Evolutionary conservation across 306 rosid species (phyloP), one percentile per base, ranked within the genome.

Genomic region (Cicer pinnatifidum): DNA sequence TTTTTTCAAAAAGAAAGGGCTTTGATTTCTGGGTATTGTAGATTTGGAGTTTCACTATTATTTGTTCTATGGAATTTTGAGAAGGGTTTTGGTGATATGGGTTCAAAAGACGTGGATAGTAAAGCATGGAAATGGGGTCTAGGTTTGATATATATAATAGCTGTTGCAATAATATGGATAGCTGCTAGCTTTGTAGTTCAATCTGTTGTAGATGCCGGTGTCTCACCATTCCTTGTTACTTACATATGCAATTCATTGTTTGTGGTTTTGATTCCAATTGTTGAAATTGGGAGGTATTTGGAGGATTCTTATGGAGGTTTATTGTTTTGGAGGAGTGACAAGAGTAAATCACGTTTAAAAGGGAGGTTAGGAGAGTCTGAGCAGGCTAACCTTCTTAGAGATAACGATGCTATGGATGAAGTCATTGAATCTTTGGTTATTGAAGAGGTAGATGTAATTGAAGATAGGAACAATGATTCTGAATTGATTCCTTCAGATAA

Each of bases 181-280:
- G 96, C 99, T 85, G 99, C 99, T 41, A 91, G 99, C 78, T 91
- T 88, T 81, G 97, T 94, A 52, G 99, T 94, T 39, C 99, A 94
- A 82, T 91, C 97, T 15, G 99, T 91, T 69, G 96, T 94, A 33
- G 99, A 94, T 80, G 91, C 75, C 7, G 97, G 97, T 75, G 95
- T 91, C 11, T 86, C 99, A 46, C 97, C 99, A 5, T 94, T 94
- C 67, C 91, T 94, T 51, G 79, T 94, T 60, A 94, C 99, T 9
- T 94, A 94, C 76, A 81, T 89, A 37, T 94, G 99, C 90, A 94
- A 94, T 82, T 94, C 99, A 17, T 77, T 94, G 82, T 89, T 94
- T 82, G 82, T 94, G 81, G 85, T 94, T 8, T 87, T 89, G 91
- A 83, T 94, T 73, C 99, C 99, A 13, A 53, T 94, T 47, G 91